Evolutionary conservation across 2,329 filamentous ascomycete species (phyloP), one percentile per base, ranked within the genome.

Genomic region (Blastomyces percursus): DNA sequence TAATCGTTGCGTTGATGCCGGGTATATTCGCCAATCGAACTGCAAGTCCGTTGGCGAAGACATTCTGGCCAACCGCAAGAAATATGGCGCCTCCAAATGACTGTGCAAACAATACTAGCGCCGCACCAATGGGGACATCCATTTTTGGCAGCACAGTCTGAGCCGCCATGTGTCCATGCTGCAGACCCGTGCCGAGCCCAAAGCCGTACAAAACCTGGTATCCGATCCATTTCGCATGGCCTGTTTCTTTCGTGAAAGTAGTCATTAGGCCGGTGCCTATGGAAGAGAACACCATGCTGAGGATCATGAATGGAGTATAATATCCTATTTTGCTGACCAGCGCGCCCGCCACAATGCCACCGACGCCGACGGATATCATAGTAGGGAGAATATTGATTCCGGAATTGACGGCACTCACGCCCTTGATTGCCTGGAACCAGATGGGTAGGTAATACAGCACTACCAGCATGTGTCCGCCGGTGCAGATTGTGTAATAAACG

Each of bases 371-470:
- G 11, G 71, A 62, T 63, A 76, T 71, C 64, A 78, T 72, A 60
- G 77, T 71, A 3, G 77, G 77, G 1, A 74, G 21, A 58, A 69
- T 67, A 66, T 71, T 64, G 62, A 71, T 69, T 16, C 73, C 75
- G 24, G 73, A 74, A 19, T 70, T 66, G 35, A 75, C 71, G 19
- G 78, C 74, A 1, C 71, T 71, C 4, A 73, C 74, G 24, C 72
- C 69, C 66, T 77, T 77, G 62, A 75, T 74, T 51, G 76, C 74
- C 68, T 80, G 78, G 69, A 79, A 79, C 65, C 76, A 73, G 54
- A 72, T 70, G 11, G 71, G 70, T 19, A 73, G 59, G 56, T 69
- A 71, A 62, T 71, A 72, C 32, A 69, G 63, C 59, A 66, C 35
- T 52, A 65, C 16, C 54, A 66, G 19, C 55, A 64, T 59, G 66